Conservation (phyloP, 2,329 filamentous ascomycete species). For the Colletotrichum zoysiae region DNA sequence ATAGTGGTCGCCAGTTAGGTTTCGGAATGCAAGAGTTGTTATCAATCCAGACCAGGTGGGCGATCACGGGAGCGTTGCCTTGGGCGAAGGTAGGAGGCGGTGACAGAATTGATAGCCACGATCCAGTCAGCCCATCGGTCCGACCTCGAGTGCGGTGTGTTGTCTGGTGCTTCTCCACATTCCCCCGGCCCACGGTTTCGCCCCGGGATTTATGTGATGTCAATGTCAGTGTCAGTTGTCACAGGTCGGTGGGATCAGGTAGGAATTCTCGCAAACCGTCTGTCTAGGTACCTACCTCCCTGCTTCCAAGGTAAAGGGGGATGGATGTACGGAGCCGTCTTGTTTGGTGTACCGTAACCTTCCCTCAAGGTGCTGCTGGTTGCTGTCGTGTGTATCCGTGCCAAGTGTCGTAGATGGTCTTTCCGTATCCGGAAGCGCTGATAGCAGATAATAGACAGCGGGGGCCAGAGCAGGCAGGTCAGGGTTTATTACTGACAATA, state of each 20-base stretch:
- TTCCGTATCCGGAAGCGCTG: neutral
- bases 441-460: neutral
- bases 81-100: neutral
- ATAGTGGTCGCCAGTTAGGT: too few relatives aligned
- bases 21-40: neutral
- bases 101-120: neutral
- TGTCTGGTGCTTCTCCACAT: slow-evolving; percentile 16
- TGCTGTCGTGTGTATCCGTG: neutral
- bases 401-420: neutral
- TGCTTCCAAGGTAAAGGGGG: neutral
- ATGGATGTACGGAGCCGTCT: too few relatives aligned
- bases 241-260: neutral
- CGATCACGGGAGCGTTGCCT: neutral
- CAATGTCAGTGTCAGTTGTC: neutral
- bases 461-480: neutral
- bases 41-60: neutral
- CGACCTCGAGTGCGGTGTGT: neutral
- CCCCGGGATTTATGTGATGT: slow-evolving; percentile 5
- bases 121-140: neutral
- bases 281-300: neutral
- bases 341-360: neutral
- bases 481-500: neutral
- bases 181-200: slow-evolving; percentile 16
- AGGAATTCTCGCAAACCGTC: neutral
- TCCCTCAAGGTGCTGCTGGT: neutral